Conservation (phyloP, 2,329 filamentous ascomycete genomes). For the Proliferodiscus dingleyae region DNA sequence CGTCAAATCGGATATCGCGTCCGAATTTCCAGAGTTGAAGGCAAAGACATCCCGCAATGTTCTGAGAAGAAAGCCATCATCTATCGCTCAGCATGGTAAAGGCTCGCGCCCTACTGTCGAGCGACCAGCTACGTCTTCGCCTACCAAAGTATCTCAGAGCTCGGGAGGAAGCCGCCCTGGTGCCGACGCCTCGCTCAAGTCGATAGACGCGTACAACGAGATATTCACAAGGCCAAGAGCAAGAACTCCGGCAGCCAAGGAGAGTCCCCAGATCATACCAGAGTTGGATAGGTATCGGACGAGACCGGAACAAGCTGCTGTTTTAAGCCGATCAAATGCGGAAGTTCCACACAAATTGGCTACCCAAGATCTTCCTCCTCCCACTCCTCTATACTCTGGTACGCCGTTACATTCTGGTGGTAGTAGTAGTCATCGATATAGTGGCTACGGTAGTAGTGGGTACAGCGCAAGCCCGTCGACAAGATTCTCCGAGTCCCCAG, state of each 20-base stretch:
- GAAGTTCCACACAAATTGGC: conserved; percentile 53
- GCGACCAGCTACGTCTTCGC: conserved; percentile 17
- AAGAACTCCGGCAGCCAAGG: conserved; percentile 15
- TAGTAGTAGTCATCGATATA: conserved; percentile 40
- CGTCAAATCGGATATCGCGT: conserved; percentile 9
- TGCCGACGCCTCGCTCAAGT: conserved; percentile 20
- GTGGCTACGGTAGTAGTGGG: conserved; percentile 38
- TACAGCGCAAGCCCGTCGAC: conserved; percentile 71
- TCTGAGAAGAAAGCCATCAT: conserved; percentile 47
- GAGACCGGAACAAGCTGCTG: conserved; percentile 36
- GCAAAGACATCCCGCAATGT: conserved; percentile 37
- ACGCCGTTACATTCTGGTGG: conserved; percentile 26
- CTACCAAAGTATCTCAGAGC: conserved; percentile 13
- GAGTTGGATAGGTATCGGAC: conserved; percentile 58
- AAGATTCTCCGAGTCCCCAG: conserved; percentile 67
- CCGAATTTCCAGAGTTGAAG: conserved; percentile 17
- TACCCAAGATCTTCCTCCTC: conserved; percentile 62
- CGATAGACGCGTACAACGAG: conserved; percentile 33
- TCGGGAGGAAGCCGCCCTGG: conserved; percentile 18
- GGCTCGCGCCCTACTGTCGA: conserved; percentile 20
- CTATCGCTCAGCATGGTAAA: conserved; percentile 36
- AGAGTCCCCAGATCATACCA: conserved; percentile 42
- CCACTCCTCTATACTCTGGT: conserved; percentile 60
- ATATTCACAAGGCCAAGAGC: conserved; percentile 35
- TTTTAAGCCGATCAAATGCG: conserved; percentile 30